These are phyloP conservation scores for Lasiosphaeria miniovina DNA, from an alignment of 495 filamentous ascomycete genomes.

Conservation along the genomic window DNA sequence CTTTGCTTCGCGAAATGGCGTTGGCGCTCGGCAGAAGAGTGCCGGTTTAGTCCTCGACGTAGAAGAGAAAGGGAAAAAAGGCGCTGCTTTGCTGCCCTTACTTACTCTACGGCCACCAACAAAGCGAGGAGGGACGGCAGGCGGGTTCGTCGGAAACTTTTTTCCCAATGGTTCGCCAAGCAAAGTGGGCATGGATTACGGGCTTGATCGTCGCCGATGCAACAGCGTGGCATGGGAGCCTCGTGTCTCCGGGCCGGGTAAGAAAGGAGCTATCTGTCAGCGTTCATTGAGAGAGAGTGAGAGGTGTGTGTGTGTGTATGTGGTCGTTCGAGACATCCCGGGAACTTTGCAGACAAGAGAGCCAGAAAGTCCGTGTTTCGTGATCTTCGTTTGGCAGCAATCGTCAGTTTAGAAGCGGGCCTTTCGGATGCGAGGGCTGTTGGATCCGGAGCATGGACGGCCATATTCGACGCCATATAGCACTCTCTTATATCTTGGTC, in stretches of 20 bases:
- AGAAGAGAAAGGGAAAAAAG: background rate
- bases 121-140: background rate
- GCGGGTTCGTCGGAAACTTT: background rate
- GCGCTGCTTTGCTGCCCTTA: too few species aligned
- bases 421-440: slow-evolving; percentile 7
- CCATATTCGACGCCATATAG: slow-evolving; percentile 17
- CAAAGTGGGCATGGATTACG: background rate
- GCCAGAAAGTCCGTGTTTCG: too few species aligned
- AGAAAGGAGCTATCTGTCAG: slow-evolving; percentile 12
- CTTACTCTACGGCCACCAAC: background rate
- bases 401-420: background rate
- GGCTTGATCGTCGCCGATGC: slow-evolving; percentile 13
- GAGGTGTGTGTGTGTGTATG: too few species aligned
- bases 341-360: too few species aligned
- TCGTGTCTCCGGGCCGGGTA: slow-evolving; percentile 5
- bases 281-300: background rate
- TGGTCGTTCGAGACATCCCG: too few species aligned
- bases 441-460: slow-evolving; percentile 10
- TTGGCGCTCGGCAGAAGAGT: background rate
- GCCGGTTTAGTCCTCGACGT: background rate
- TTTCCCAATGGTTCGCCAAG: slow-evolving; percentile 8
- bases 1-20: background rate
- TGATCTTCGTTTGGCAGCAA: background rate
- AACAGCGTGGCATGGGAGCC: slow-evolving; percentile 1
- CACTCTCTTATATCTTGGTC: slow-evolving; percentile 5